Evolutionary conservation across 495 filamentous ascomycete genomes (phyloP), one percentile per base, ranked within the genome.

Genomic region (Tuber melanosporum): DNA sequence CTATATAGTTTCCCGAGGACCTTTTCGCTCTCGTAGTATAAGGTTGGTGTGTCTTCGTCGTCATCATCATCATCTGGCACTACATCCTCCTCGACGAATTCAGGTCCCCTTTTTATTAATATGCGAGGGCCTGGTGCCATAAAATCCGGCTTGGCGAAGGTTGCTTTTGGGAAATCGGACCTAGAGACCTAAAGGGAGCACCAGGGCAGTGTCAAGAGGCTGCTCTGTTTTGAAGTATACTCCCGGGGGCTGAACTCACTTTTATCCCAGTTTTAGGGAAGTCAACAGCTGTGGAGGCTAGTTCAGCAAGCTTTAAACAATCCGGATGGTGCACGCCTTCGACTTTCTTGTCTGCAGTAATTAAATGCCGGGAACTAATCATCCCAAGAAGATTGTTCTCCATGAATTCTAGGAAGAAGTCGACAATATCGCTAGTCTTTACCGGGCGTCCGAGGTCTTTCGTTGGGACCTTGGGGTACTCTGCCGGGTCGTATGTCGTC

Each of bases 371-470:
- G 0, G 81, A 90, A 26, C 90, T 90, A 45, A 96, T 92, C 39
- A 91, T 84, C 0, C 92, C 92, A 1, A 95, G 84, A 71, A 89
- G 86, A 80, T 97, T 92, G 0, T 89, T 90, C 71, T 90, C 86
- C 91, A 95, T 95, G 79, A 95, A 97, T 22, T 89, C 85, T 26
- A 95, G 85, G 76, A 97, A 94, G 84, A 95, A 95, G 9, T 91
- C 83, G 0, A 89, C 89, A 85, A 95, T 94, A 75, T 97, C 91
- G 3, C 85, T 78, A 4, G 82, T 75, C 26, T 80, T 77, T 0
- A 95, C 89, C 1, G 83, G 72, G 17, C 89, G 85, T 42, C 86
- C 87, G 45, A 95, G 86, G 73, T 90, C 85, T 1, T 88, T 73
- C 0, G 91, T 87, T 0, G 52, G 15, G 0, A 88, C 85, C 6